Evolutionary conservation across 192 early-diverging fungal species (phyloP), one percentile per base, ranked within the genome.

Genomic region (Coemansia sp.): DNA sequence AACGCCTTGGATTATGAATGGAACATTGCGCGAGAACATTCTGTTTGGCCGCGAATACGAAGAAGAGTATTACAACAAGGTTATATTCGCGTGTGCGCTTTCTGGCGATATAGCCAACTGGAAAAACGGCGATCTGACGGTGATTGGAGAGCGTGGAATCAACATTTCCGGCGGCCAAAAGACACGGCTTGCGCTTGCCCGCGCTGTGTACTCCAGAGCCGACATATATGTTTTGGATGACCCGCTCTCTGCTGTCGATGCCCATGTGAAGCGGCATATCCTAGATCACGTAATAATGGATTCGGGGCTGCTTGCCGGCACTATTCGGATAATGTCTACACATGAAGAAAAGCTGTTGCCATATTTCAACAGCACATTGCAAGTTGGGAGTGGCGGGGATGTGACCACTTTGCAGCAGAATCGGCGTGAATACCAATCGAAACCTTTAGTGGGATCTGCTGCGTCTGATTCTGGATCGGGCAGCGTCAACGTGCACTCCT

Each of bases 161-260:
- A 87, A 77, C 24, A 64, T 89, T 12, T 89, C 76, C 16, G 90
- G 92, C 11, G 95, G 94, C 0, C 96, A 98, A 83, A 92, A 93
- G 63, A 91, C 92, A 53, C 84, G 95, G 2, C 81, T 97, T 59
- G 90, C 90, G 36, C 65, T 97, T 20, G 95, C 95, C 0, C 85
- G 97, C 8, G 78, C 90, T 1, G 80, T 93, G 0, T 95, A 97
- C 78, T 84, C 74, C 11, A 81, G 90, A 61, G 81, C 89, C 8
- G 93, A 94, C 38, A 89, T 95, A 48, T 85, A 92, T 8, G 73
- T 96, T 0, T 63, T 96, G 8, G 94, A 96, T 64, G 95, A 96
- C 57, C 93, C 93, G 6, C 77, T 98, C 45, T 88, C 87, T 55
- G 94, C 93, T n/a, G 92, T 97, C 0, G 95, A 98, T 75, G 88